These are phyloP conservation scores for Cynanchum wilfordii DNA, from an alignment of 257 asterid genomes.

Conservation along the genomic window DNA sequence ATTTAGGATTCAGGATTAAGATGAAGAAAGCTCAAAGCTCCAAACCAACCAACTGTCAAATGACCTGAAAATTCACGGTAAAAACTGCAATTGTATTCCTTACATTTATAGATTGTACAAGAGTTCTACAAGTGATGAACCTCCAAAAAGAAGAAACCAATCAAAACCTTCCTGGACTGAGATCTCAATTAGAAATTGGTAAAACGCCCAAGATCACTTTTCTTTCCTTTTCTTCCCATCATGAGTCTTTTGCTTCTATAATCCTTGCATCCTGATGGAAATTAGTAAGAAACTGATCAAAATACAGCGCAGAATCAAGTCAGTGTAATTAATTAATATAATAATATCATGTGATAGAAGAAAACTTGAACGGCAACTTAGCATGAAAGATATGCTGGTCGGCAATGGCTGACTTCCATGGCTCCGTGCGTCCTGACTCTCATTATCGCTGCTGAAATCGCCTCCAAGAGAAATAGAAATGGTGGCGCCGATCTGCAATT, in stretches of 20 bases:
- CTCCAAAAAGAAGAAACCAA: neutral
- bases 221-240: neutral
- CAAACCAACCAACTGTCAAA: constrained; percentile 8
- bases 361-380: neutral
- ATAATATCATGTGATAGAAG: neutral
- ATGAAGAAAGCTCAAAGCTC: neutral
- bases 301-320: neutral
- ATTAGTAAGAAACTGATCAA: neutral
- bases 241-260: neutral
- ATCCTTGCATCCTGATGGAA: neutral
- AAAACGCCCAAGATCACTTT: neutral
- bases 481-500: neutral
- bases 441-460: too few relatives aligned
- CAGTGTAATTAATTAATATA: neutral
- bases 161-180: neutral
- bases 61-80: neutral
- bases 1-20: neutral
- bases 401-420: neutral
- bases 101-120: neutral
- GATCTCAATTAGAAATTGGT: neutral
- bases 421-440: neutral
- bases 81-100: neutral
- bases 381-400: neutral
- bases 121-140: neutral
- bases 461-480: neutral